These are phyloP conservation scores for Phoma sp. DNA, from an alignment of 2,329 filamentous ascomycete genomes.

Conservation along the genomic window DNA sequence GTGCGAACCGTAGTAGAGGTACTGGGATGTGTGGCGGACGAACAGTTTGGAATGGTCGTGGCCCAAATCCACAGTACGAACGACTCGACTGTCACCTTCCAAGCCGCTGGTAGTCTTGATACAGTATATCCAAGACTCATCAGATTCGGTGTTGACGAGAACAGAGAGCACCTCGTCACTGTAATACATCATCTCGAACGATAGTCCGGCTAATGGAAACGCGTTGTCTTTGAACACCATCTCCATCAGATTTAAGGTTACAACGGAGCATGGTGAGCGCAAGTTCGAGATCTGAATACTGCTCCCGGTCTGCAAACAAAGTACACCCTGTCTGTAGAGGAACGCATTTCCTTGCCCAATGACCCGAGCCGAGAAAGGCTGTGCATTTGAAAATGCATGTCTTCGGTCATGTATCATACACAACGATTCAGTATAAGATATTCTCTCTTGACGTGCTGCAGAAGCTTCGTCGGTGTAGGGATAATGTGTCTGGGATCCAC, in stretches of 20 bases:
- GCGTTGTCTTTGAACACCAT: not conserved
- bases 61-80: constrained; percentile 24
- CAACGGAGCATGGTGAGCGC: constrained; percentile 39
- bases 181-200: constrained; percentile 37
- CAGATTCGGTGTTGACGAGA: constrained; percentile 7
- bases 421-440: constrained; percentile 61
- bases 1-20: constrained; percentile 72
- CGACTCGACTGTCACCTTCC: constrained; percentile 47
- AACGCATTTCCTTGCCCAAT: constrained; percentile 67
- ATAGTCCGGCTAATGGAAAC: not conserved
- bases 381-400: constrained; percentile 64
- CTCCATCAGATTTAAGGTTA: constrained; percentile 28
- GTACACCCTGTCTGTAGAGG: constrained; percentile 66
- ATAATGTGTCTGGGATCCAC: constrained; percentile 46
- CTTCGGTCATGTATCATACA: constrained; percentile 67
- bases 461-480: constrained; percentile 55
- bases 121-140: constrained; percentile 18
- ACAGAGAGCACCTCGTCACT: constrained; percentile 43
- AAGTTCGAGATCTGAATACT: constrained; percentile 66
- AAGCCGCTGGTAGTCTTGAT: constrained; percentile 26
- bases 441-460: constrained; percentile 44
- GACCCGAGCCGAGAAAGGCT: constrained; percentile 67
- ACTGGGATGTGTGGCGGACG: constrained; percentile 67
- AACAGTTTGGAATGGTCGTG: constrained; percentile 63
- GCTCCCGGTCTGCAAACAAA: constrained; percentile 67